Base-by-base conservation (phyloP, 2,329 filamentous ascomycete species). In the Fusarium compactum region DNA sequence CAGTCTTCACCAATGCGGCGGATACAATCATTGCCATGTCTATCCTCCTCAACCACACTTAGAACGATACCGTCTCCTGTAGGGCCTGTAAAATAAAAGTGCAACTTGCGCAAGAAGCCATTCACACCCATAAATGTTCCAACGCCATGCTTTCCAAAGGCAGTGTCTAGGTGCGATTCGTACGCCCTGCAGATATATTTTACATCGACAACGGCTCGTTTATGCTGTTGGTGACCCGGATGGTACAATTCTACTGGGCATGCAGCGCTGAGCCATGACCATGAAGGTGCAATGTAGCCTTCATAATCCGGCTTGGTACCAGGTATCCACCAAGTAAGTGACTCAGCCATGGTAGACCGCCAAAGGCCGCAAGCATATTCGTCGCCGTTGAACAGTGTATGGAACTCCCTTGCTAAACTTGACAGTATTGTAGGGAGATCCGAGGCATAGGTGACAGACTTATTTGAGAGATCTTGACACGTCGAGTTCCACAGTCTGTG, bases 401-500 rank as follows among this genome's bases (percentile, higher is more conserved):
- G 25, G 8, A 57, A 57, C 8, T 57, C 32, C 4, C 5, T 25
- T 8, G 54, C 54, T 15, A 57, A 12, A 7, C 44, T 30, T 11
- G 44, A 57, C 1, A 57, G 32, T 25, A 51, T 57, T 2, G n/a
- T 30, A 6, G 44, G 32, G 0, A 57, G 18, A 16, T 57, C 44
- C 0, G 32, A 40, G 6, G n/a, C 2, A 14, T 20, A 12, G 0
- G 32, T 50, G 16, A 57, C 22, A 24, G 32, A 50, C 20, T 57
- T 57, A 6, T 43, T 50, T 5, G 54, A 30, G 5, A 57, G 20
- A 5, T 57, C 54, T 38, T 43, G 54, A 9, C 54, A 57, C 8
- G 32, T 51, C 2, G 44, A 16, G 20, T 57, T 57, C 44, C 54
- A 51, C 1, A 57, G 32, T 20, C 3, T 40, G 7, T 57, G 54